Percentiles rank a stretch among this genome's conserved stretches.
These are phyloP conservation scores for Polyrhizophydium stewartii DNA, from an alignment of 371 early-diverging fungal species.

Conservation along the genomic window DNA sequence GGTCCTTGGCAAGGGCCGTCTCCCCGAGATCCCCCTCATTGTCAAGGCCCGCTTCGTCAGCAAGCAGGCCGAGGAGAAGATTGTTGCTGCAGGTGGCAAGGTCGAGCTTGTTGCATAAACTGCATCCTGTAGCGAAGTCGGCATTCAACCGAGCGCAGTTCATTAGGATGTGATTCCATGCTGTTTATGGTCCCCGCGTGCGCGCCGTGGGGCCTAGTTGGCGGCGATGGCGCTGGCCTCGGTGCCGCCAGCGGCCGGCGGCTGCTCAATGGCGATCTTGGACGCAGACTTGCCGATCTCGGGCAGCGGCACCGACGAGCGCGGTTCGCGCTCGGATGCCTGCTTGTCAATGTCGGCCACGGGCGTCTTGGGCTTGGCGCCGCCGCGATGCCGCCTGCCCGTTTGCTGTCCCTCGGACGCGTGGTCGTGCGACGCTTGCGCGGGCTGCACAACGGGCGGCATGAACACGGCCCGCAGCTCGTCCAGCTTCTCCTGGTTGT, in stretches of 20 bases:
- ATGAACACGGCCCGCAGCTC: no score
- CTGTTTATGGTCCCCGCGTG: no score
- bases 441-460: no score
- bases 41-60: conserved; percentile 97
- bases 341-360: not conserved
- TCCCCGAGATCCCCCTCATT: conserved; percentile 91
- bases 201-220: no score
- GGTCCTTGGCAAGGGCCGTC: conserved; percentile 94
- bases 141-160: no score
- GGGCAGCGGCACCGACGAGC: not conserved
- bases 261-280: not conserved
- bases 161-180: no score
- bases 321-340: not conserved
- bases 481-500: no score
- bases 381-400: no score
- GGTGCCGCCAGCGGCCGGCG: not conserved
- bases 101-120: conserved; percentile 66
- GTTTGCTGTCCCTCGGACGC: no score
- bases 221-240: not conserved
- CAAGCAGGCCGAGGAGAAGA: conserved; percentile 96
- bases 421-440: no score
- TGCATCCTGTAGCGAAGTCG: not conserved
- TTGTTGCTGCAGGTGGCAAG: conserved; percentile 97
- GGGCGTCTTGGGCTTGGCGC: not conserved
- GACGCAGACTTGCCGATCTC: not conserved